Base-by-base conservation (phyloP, 352 stramenopile genomes). In the Phytopythium aichiense region DNA sequence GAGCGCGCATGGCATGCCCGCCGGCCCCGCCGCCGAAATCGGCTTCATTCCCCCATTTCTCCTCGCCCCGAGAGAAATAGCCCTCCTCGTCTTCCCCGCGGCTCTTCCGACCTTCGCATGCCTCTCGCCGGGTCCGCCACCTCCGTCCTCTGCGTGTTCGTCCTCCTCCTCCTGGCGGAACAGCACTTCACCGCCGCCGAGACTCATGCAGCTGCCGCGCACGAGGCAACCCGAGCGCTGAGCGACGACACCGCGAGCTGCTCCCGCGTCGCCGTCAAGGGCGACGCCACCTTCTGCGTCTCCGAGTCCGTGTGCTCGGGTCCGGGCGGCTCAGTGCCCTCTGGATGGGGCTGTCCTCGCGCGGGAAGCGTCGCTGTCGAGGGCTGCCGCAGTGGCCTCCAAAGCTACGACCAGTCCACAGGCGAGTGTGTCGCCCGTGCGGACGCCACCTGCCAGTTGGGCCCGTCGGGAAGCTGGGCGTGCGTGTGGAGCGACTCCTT, bases 41-140 rank as follows among this genome's bases (percentile, higher is more conserved):
- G 15, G 40, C 35, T 5, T 46, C 43, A 50, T 30, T 50, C 40
- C 31, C 18, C 50, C 50, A 56, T 56, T 56, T 56, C 50, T 56
- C 40, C 50, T 56, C 50, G 50, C 13, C 50, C 15, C 50, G 31
- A 56, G 50, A 56, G 50, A 56, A 56, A 56, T 46, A 46, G 20
- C 40, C 40, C 40, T 46, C 18, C 40, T 46, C 40, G 18, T 46
- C 40, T 46, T 46, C 40, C 18, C 20, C 40, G 40, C 40, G 40
- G 40, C 40, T 46, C 40, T 56, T 28, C 50, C 50, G 28, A 23
- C 50, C 50, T 12, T 18, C 50, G 61, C 38, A 74, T 74, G 67
- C n/a, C 43, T 23, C n/a, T 54, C 40, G 22, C 42, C 56, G 50
- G 40, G 40, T 22, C 40, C 40, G 18, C 40, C 62, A n/a, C 61